Conservation (phyloP, 306 rosid species). For the Rosa lucieae region DNA sequence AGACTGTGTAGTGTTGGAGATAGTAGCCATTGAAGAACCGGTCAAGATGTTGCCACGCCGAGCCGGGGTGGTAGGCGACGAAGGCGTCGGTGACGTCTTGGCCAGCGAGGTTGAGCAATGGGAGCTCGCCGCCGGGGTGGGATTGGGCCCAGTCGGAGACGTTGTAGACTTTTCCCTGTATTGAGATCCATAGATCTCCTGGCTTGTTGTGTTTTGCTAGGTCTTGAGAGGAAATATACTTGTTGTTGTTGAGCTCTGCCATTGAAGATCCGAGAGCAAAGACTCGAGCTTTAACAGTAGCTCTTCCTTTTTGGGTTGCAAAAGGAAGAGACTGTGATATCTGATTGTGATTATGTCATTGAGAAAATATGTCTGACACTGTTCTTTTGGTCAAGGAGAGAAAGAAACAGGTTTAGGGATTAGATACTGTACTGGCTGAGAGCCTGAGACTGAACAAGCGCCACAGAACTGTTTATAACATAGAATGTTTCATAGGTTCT, state of each 20-base stretch:
- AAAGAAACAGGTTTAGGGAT: neutral
- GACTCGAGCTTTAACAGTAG: neutral
- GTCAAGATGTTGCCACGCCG: slow-evolving; percentile 60
- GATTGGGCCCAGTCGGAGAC: slow-evolving; percentile 52
- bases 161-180: slow-evolving; percentile 69
- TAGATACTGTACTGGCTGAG: neutral
- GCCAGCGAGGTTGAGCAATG: slow-evolving; percentile 58
- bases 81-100: slow-evolving; percentile 79
- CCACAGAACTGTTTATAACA: neutral
- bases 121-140: slow-evolving; percentile 76
- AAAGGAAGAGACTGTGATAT: slow-evolving; percentile 9
- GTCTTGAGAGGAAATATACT: slow-evolving; percentile 49
- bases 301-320: slow-evolving; percentile 9
- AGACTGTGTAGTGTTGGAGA: slow-evolving; percentile 44
- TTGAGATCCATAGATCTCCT: slow-evolving; percentile 72
- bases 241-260: slow-evolving; percentile 42
- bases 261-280: slow-evolving; percentile 25
- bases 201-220: slow-evolving; percentile 43
- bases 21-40: slow-evolving; percentile 59
- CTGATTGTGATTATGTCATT: neutral
- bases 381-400: neutral
- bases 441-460: neutral
- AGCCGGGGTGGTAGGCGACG: slow-evolving; percentile 69
- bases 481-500: neutral
- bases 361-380: neutral